These are phyloP conservation scores for Pseudonectria buxi DNA, from an alignment of 2,329 filamentous ascomycete species.

Conservation along the genomic window DNA sequence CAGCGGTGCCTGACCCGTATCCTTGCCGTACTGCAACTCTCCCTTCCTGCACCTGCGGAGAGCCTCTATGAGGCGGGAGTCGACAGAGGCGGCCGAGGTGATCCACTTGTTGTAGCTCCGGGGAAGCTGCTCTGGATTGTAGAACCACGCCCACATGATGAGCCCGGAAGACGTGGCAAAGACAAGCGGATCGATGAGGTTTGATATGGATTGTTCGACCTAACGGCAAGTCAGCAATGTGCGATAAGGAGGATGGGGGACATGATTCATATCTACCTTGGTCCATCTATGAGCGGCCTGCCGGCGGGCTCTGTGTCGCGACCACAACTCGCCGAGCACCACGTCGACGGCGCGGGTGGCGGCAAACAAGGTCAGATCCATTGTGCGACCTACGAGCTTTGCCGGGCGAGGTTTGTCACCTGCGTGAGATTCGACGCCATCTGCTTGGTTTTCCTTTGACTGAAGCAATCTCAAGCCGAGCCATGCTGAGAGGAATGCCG, in stretches of 20 bases:
- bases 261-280: conserved; percentile 27
- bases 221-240: conserved; percentile 14
- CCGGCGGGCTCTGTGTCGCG: conserved; percentile 38
- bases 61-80: conserved; percentile 65
- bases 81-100: conserved; percentile 65
- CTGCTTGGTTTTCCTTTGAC: conserved; percentile 40
- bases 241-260: neutral
- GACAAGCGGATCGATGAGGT: conserved; percentile 54
- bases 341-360: conserved; percentile 66
- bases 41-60: conserved; percentile 60
- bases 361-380: conserved; percentile 78
- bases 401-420: conserved; percentile 19
- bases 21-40: conserved; percentile 63
- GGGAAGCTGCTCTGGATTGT: conserved; percentile 63
- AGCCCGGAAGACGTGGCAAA: conserved; percentile 67
- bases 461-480: conserved; percentile 51
- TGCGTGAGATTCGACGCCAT: conserved; percentile 22
- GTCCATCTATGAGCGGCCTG: conserved; percentile 41
- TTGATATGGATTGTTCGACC: conserved; percentile 29
- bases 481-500: conserved; percentile 53
- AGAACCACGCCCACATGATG: conserved; percentile 90
- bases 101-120: conserved; percentile 77
- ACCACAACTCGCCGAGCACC: conserved; percentile 60
- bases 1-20: conserved; percentile 62
- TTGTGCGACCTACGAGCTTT: conserved; percentile 58